Evolutionary conservation across 2,329 filamentous ascomycete genomes (phyloP).

Genomic region (Fonsecaea nubica): DNA sequence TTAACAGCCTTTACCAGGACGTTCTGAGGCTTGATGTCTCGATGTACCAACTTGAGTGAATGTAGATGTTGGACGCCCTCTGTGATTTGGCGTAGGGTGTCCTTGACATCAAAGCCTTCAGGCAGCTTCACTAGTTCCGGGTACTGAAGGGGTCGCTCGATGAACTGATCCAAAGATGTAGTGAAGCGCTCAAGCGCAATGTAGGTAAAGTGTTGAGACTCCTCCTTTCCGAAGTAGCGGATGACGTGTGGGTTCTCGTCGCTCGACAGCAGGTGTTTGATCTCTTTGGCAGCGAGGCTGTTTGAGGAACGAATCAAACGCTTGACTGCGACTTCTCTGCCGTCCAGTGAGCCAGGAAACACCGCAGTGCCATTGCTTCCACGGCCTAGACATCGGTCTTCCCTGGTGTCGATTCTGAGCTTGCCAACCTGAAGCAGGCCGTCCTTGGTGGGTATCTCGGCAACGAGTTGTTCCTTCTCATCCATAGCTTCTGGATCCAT

Average conservation of each 20-base stretch:
- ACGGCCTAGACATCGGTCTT: slow-evolving; percentile 66
- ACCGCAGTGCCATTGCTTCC: slow-evolving; percentile 98
- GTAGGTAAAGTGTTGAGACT: slow-evolving; percentile 88
- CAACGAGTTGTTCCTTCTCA: slow-evolving; percentile 32
- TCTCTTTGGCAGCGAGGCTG: slow-evolving; percentile 93
- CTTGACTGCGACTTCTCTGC: slow-evolving; percentile 92
- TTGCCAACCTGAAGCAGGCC: slow-evolving; percentile 67
- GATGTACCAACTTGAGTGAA: slow-evolving; percentile 90
- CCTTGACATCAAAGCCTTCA: slow-evolving; percentile 73
- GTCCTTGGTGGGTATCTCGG: slow-evolving; percentile 63
- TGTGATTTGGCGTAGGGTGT: slow-evolving; percentile 85
- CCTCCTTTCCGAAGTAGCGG: slow-evolving; percentile 91
- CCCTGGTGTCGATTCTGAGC: slow-evolving; percentile 61
- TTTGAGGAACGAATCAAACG: slow-evolving; percentile 96
- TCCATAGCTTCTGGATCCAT: slow-evolving; percentile 41
- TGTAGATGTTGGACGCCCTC: slow-evolving; percentile 89
- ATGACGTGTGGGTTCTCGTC: slow-evolving; percentile 97
- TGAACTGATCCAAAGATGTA: slow-evolving; percentile 88
- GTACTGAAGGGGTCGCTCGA: slow-evolving; percentile 75
- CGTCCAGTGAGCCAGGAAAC: slow-evolving; percentile 92
- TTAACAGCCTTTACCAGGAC: slow-evolving; percentile 74
- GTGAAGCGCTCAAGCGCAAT: slow-evolving; percentile 95
- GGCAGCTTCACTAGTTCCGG: slow-evolving; percentile 71
- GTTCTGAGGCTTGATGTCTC: slow-evolving; percentile 96
- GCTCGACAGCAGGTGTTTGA: slow-evolving; percentile 85